These are phyloP conservation scores for Leccinellum albellum DNA, from an alignment of 768 basidiomycete genomes.

Conservation along the genomic window DNA sequence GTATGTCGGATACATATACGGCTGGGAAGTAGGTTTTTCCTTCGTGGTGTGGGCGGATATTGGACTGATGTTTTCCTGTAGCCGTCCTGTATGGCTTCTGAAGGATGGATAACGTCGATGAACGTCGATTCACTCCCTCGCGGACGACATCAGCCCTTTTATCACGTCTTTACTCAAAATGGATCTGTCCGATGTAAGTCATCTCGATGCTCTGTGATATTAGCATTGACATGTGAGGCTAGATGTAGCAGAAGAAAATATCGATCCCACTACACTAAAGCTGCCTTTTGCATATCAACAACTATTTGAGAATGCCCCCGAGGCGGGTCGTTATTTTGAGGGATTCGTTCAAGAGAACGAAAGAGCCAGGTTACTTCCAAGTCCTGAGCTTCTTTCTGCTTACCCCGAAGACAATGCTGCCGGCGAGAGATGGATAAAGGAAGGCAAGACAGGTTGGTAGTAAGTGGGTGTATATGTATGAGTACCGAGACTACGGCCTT, in stretches of 20 bases:
- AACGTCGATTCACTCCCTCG: constrained; percentile 35
- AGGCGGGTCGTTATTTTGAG: constrained; percentile 37
- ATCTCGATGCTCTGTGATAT: background rate
- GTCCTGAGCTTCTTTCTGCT: constrained; percentile 37
- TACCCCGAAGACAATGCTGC: constrained; percentile 48
- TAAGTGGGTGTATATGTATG: background rate
- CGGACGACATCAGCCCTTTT: constrained; percentile 50
- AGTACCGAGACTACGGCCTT: constrained; percentile 1
- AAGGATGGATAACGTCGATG: constrained; percentile 45
- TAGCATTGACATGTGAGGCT: constrained; percentile 2
- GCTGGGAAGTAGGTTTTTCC: constrained; percentile 44
- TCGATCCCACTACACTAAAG: constrained; percentile 19
- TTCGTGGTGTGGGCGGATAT: background rate
- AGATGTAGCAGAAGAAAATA: constrained; percentile 39
- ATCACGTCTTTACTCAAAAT: constrained; percentile 34
- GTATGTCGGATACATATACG: constrained; percentile 43
- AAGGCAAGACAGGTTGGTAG: constrained; percentile 10
- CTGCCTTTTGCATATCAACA: constrained; percentile 15
- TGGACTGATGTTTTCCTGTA: constrained; percentile 2
- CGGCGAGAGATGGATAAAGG: constrained; percentile 35
- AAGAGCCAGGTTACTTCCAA: constrained; percentile 39
- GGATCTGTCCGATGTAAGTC: constrained; percentile 38
- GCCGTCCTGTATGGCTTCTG: constrained; percentile 37
- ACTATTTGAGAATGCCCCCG: constrained; percentile 25
- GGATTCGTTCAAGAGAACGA: constrained; percentile 24